These are phyloP conservation scores for Mesembryanthemum crystallinum DNA, from an alignment of 148 eudicot genomes.

Conservation along the genomic window DNA sequence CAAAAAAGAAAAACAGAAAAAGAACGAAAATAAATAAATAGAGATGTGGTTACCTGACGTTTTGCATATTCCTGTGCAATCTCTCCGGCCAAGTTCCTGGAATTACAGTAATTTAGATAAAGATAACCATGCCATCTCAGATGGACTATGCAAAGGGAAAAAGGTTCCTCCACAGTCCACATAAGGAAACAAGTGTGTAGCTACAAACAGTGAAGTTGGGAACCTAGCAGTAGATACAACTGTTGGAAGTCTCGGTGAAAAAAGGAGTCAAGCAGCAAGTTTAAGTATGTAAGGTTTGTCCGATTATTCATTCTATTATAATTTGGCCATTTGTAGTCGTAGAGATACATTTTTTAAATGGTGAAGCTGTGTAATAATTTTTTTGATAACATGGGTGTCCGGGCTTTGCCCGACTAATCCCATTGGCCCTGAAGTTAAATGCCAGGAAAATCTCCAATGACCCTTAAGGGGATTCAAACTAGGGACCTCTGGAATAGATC, in stretches of 20 bases:
- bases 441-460: too few species aligned
- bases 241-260: background rate
- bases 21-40: background rate
- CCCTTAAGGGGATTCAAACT: too few species aligned
- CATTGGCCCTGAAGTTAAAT: too few species aligned
- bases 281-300: background rate
- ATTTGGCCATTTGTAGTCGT: background rate
- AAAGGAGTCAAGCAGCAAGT: background rate
- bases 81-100: slow-evolving; percentile 96
- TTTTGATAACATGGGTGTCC: too few species aligned
- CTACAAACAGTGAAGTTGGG: background rate
- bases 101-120: background rate
- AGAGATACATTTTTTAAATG: too few species aligned
- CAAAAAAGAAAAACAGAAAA: background rate
- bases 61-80: slow-evolving; percentile 69
- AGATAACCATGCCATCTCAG: background rate
- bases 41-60: slow-evolving; percentile 47
- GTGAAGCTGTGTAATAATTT: too few species aligned
- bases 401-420: too few species aligned
- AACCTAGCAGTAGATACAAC: background rate
- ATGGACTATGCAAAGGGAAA: background rate
- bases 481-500: too few species aligned
- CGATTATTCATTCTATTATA: background rate
- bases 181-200: background rate
- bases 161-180: background rate